Evolutionary conservation across 108 stramenopile genomes (phyloP).

Genomic region (Discostella pseudostelligera): DNA sequence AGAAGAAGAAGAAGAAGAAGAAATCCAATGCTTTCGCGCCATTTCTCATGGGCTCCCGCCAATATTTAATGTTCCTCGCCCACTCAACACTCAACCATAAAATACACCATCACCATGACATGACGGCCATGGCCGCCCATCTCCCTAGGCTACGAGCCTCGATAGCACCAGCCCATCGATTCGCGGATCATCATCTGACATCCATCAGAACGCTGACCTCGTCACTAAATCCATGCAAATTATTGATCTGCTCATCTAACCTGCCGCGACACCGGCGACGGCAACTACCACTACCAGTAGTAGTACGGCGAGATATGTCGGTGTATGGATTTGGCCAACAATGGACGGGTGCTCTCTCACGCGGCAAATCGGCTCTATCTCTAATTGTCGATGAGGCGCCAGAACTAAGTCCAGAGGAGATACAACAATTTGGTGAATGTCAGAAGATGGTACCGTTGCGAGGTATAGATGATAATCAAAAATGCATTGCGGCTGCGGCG

Average conservation of each 20-base stretch:
- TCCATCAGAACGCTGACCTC: background rate
- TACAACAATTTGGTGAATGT: constrained; percentile 17
- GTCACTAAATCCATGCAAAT: no score
- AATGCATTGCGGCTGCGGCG: constrained; percentile 49
- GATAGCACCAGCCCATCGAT: no score
- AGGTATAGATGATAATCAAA: constrained; percentile 13
- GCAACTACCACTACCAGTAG: background rate
- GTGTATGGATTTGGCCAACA: constrained; percentile 72
- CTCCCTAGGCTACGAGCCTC: background rate
- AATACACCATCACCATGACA: no score
- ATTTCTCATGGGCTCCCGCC: no score
- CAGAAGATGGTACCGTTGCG: constrained; percentile 26
- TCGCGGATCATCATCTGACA: background rate
- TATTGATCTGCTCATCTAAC: no score
- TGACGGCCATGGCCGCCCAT: background rate
- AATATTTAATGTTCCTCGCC: no score
- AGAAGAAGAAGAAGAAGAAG: no score
- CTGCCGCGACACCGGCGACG: background rate
- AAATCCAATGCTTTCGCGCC: no score
- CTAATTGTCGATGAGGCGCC: constrained; percentile 25
- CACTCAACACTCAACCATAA: no score
- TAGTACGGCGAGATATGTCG: constrained; percentile 37
- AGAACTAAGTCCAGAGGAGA: constrained; percentile 63
- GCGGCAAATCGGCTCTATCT: constrained; percentile 18
- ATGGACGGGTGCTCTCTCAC: constrained; percentile 81